Evolutionary conservation across 208 protist genomes (phyloP), one percentile per base, ranked within the genome.

Genomic region (Leishmania martiniquensis): DNA sequence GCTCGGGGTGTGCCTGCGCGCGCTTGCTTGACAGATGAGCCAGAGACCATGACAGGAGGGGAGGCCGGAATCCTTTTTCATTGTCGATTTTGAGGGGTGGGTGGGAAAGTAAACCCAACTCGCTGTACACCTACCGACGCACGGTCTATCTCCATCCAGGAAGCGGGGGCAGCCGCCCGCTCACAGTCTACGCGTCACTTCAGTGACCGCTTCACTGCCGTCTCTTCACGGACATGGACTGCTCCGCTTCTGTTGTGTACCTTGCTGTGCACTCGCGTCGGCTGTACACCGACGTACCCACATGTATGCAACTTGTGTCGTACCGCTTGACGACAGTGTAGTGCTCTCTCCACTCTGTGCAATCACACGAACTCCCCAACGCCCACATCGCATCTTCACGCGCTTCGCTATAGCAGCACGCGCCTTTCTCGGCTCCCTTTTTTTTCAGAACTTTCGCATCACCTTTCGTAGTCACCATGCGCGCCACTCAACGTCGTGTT

Each of bases 401-500:
- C 20, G 29, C 42, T 67, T 29, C 2, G 7, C 2, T 37, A 2
- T 7, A 32, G 63, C 42, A 5, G 15, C 17, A 9, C 42, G 22
- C 12, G 15, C 44, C 42, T 59, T 42, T 47, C 49, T 15, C 65
- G n/a, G n/a, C 13, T 57, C 37, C 34, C 52, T 5, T 12, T 44
- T 25, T 74, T n/a, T 45, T 47, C 52, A 59, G 70, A 47, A 72
- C 37, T 17, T 70, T 55, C 6, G 52, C 45, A 44, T 69, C 65
- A 66, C 51, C 65, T 55, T n/a, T 47, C 1, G 32, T 6, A 29
- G 44, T 72, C 63, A 29, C 73, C 49, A 97, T 95, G 90, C 91
- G 89, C 55, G 73, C 71, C 69, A 78, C 86, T 59, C 86, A 93
- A 77, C 87, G 82, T 75, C 85, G 85, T 59, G 69, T 71, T 57